Evolutionary conservation across 495 filamentous ascomycete genomes (phyloP).

Genomic region (Lasiosphaeria ovina): DNA sequence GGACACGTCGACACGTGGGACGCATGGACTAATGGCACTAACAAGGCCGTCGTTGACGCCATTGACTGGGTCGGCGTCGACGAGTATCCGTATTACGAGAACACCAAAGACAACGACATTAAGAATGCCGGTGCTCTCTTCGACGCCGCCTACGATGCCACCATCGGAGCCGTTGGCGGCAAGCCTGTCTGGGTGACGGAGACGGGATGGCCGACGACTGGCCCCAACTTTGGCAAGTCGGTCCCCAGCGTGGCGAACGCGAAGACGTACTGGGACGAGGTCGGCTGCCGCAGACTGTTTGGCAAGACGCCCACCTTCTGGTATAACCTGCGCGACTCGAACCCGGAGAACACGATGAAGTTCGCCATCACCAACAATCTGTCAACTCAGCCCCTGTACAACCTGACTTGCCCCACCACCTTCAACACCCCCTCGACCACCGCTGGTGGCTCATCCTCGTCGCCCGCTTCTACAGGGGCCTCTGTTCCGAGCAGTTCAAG

Average conservation of each 20-base stretch:
- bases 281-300: constrained; percentile 65
- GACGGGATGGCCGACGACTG: constrained; percentile 49
- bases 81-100: constrained; percentile 53
- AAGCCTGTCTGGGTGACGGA: constrained; percentile 55
- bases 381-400: constrained; percentile 54
- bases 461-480: constrained; percentile 20
- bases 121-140: constrained; percentile 41
- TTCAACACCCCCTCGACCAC: constrained; percentile 32
- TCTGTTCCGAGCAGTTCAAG: constrained; percentile 16
- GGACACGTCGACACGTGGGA: constrained; percentile 54
- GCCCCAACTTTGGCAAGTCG: constrained; percentile 51
- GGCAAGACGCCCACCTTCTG: constrained; percentile 67
- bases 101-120: constrained; percentile 45
- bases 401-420: constrained; percentile 55
- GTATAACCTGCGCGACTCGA: constrained; percentile 48
- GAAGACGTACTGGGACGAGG: constrained; percentile 68
- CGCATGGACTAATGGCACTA: constrained; percentile 45
- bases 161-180: constrained; percentile 28
- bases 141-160: constrained; percentile 38
- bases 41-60: constrained; percentile 46
- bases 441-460: constrained; percentile 11
- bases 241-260: constrained; percentile 61
- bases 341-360: constrained; percentile 44
- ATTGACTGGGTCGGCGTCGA: constrained; percentile 51
- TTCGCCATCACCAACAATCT: constrained; percentile 50